Base-by-base conservation (phyloP, 2,329 filamentous ascomycete species). In the Ophiocordyceps robertsii region DNA sequence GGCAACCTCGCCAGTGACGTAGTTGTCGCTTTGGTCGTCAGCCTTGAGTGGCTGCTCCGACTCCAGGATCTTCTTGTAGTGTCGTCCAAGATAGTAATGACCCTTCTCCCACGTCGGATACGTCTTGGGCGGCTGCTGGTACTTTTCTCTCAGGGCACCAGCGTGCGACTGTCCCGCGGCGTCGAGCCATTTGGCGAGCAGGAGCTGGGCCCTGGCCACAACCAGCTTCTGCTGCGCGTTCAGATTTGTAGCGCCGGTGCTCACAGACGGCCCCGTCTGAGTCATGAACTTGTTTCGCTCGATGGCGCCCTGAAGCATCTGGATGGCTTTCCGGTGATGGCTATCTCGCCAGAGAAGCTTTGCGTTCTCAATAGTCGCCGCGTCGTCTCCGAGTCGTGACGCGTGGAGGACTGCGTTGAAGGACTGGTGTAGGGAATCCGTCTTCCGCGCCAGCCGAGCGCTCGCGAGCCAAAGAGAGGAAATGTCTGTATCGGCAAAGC, bases 111-210 rank as follows among this genome's bases (percentile, higher is more conserved):
- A 98, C 41, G 77, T 77, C 6, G 69, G 65, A 52, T 70, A 68
- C 1, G 76, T 79, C 56, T 75, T 80, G n/a, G 84, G 77, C 1
- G 89, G 89, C 50, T 83, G 76, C 47, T 88, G 82, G 53, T 95
- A 98, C 55, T 86, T 85, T 42, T 80, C 73, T 38, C 86, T 78
- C 48, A 96, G 73, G 4, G 84, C 79, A 37, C 78, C 74, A 4
- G 86, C 84, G 54, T 94, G 84, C 2, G 88, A 95, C 59, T 96
- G 90, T 6, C 92, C 92, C n/a, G 90, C 85, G 43, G 75, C 81
- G 56, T 96, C 93, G 27, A 95, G 80, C 93, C 93, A 99, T 59
- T 95, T 96, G 12, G 92, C 92, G 24, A 95, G 75, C 31, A 96
- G 70, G 9, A 99, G 70, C 56, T 94, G 81, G 21, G 92, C 89